Evolutionary conservation across 306 rosid species (phyloP).

Genomic region (Oemleria cerasiformis): DNA sequence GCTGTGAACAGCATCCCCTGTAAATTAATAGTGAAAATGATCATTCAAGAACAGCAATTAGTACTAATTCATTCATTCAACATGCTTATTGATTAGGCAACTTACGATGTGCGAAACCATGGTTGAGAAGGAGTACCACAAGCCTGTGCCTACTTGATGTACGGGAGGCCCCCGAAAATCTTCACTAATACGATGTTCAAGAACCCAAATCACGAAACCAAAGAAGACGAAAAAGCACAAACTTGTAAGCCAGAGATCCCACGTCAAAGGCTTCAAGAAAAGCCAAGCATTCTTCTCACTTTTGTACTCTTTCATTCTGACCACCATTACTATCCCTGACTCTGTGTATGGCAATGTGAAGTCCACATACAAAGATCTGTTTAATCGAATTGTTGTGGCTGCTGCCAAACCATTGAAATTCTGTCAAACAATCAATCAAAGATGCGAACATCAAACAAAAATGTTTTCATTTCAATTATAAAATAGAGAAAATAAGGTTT

Average conservation of each 20-base stretch:
- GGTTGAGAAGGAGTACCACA: constrained; percentile 45
- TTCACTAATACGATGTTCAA: constrained; percentile 43
- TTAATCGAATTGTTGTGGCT: constrained; percentile 20
- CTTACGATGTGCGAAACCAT: constrained; percentile 51
- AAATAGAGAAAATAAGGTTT: background rate
- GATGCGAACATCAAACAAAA: no score
- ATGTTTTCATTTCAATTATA: background rate
- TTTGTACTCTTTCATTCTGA: constrained; percentile 20
- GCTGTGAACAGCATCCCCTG: no score
- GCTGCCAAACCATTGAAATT: constrained; percentile 14
- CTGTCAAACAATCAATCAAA: background rate
- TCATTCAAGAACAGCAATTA: no score
- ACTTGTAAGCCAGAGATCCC: constrained; percentile 39
- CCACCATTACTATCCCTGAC: constrained; percentile 46
- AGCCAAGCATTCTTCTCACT: constrained; percentile 40
- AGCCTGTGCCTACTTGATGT: constrained; percentile 42
- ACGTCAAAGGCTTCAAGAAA: constrained; percentile 44
- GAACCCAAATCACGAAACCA: constrained; percentile 47
- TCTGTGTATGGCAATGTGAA: constrained; percentile 48
- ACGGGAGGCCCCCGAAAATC: constrained; percentile 38
- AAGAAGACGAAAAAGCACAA: constrained; percentile 35
- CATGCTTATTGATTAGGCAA: background rate
- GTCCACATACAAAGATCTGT: constrained; percentile 37
- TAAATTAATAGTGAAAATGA: no score
- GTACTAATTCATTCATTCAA: background rate